Evolutionary conservation across 1,139 yeast species (phyloP).

Genomic region (Saccharomyces pastorianus): DNA sequence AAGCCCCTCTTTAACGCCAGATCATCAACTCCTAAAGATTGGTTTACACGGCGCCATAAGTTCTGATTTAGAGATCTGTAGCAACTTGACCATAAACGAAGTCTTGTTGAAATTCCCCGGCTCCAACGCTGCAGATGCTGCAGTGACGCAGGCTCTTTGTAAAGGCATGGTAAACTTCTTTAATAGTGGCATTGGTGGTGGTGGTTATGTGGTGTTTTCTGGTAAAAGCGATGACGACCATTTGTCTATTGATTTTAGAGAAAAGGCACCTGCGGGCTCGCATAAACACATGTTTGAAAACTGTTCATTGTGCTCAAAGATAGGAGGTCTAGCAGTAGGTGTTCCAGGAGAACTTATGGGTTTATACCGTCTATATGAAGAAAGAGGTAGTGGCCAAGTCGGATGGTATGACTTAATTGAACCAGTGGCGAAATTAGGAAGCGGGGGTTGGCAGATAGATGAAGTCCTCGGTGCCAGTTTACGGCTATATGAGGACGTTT

Average conservation of each 20-base stretch:
- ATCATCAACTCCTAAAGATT: conserved; percentile 29
- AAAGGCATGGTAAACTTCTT: conserved; percentile 77
- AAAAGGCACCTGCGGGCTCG: conserved; percentile 66
- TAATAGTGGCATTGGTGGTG: conserved; percentile 92
- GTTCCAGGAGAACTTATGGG: conserved; percentile 90
- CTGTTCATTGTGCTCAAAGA: conserved; percentile 41
- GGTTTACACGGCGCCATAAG: conserved; percentile 61
- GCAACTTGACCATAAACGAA: conserved; percentile 50
- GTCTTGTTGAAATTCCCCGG: conserved; percentile 38
- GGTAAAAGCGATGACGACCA: conserved; percentile 10
- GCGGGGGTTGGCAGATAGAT: conserved; percentile 57
- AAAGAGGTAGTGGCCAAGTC: conserved; percentile 63
- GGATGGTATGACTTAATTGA: conserved; percentile 65
- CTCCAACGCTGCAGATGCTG: conserved; percentile 82
- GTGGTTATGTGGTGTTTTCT: conserved; percentile 61
- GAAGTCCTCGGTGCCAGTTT: conserved; percentile 42
- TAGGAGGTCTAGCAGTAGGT: conserved; percentile 81
- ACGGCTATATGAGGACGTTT: conserved; percentile 33
- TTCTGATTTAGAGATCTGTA: conserved; percentile 66
- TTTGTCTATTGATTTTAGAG: conserved; percentile 74
- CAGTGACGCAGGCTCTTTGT: conserved; percentile 81
- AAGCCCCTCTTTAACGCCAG: conserved; percentile 36
- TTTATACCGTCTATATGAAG: conserved; percentile 47
- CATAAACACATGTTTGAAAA: conserved; percentile 56
- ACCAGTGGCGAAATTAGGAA: conserved; percentile 66